Evolutionary conservation across 1,284 basidiomycete genomes (phyloP).

Genomic region (Flammula alnicola): DNA sequence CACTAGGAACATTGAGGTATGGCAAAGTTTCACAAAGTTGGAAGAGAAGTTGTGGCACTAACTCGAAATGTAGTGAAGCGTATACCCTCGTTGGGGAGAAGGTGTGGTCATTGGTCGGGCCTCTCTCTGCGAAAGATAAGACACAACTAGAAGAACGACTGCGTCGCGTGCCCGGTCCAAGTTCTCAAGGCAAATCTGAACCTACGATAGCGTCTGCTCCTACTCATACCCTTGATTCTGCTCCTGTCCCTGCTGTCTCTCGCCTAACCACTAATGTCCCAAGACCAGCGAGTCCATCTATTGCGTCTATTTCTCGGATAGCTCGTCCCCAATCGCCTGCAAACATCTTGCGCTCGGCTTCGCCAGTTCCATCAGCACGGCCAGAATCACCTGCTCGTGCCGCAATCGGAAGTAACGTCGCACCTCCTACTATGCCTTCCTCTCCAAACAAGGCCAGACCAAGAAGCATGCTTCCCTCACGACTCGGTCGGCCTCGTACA

Average conservation of each 20-base stretch:
- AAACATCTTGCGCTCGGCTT: slow-evolving; percentile 50
- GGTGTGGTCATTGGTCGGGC: slow-evolving; percentile 81
- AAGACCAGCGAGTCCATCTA: slow-evolving; percentile 69
- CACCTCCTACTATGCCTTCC: slow-evolving; percentile 38
- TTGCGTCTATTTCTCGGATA: slow-evolving; percentile 54
- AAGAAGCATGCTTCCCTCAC: slow-evolving; percentile 72
- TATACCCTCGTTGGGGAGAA: slow-evolving; percentile 87
- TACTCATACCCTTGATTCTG: slow-evolving; percentile 26
- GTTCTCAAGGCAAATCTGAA: slow-evolving; percentile 53
- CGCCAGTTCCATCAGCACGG: slow-evolving; percentile 49
- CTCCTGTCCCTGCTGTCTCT: slow-evolving; percentile 43
- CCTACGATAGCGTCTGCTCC: slow-evolving; percentile 31
- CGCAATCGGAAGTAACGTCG: slow-evolving; percentile 38
- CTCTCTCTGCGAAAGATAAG: slow-evolving; percentile 84
- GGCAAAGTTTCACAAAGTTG: slow-evolving; percentile 13
- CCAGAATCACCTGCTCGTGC: slow-evolving; percentile 53
- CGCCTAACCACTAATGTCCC: slow-evolving; percentile 57
- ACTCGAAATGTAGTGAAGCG: slow-evolving; percentile 61
- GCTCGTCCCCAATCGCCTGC: slow-evolving; percentile 69
- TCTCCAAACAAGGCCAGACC: slow-evolving; percentile 57
- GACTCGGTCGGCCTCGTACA: slow-evolving; percentile 63
- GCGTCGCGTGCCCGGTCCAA: slow-evolving; percentile 77
- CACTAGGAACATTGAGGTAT: slow-evolving; percentile 76
- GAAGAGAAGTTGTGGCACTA: slow-evolving; percentile 10
- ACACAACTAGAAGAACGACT: slow-evolving; percentile 91